Evolutionary conservation across 73 alveolate species (phyloP).

Genomic region (Effrenium voratum): DNA sequence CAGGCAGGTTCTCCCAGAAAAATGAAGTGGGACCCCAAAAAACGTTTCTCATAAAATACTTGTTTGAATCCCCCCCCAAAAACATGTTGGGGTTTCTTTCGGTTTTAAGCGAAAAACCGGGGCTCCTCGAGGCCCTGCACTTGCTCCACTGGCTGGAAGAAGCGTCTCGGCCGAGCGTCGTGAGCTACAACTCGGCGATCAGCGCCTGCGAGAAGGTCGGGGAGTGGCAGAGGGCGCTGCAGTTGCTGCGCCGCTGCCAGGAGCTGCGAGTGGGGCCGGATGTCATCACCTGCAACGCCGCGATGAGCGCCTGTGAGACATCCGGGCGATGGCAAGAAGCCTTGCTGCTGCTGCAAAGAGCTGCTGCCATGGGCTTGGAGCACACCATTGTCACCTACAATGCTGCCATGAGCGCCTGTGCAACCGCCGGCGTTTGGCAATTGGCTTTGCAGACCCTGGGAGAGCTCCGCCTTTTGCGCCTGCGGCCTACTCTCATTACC

Average conservation of each 20-base stretch:
- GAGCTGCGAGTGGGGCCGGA: neutral
- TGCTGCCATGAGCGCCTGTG: constrained; percentile 51
- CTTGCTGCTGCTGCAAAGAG: neutral
- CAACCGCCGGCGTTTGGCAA: constrained; percentile 37
- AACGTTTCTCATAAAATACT: too few relatives aligned
- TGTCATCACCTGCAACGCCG: constrained; percentile 35
- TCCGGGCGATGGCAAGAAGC: constrained; percentile 30
- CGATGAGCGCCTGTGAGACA: neutral
- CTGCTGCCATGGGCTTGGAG: neutral
- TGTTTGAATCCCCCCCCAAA: too few relatives aligned
- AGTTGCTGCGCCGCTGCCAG: neutral
- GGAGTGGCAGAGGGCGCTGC: neutral
- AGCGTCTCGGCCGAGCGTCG: neutral
- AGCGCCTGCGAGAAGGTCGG: constrained; percentile 9
- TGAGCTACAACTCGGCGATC: neutral
- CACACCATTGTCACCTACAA: neutral
- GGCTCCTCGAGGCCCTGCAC: neutral
- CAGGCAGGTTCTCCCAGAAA: neutral
- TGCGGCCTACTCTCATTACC: neutral
- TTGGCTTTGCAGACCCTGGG: neutral
- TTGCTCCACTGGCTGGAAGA: neutral
- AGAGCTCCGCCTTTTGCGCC: neutral
- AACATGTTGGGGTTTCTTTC: too few relatives aligned
- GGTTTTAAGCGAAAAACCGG: too few relatives aligned
- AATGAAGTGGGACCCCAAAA: neutral